Conservation (phyloP, 2,329 filamentous ascomycete species). For the Neonectria ditissima region DNA sequence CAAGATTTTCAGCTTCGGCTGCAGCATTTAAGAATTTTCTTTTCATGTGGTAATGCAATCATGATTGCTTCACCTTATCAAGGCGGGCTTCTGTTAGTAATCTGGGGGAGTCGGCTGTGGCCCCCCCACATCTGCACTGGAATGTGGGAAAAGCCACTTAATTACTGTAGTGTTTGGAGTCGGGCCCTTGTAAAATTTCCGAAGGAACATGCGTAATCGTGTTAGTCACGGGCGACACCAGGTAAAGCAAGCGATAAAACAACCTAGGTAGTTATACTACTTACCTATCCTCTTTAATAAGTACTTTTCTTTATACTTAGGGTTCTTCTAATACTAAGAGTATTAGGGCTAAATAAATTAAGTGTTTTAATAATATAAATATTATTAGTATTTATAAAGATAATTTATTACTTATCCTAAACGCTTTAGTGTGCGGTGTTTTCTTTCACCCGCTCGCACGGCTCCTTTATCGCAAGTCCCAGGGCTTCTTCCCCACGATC, state of each 20-base stretch:
- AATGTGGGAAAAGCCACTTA: background rate
- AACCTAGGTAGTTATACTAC: no score
- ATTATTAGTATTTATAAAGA: no score
- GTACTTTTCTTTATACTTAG: no score
- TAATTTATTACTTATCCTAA: no score
- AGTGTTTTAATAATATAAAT: no score
- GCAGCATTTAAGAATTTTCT: background rate
- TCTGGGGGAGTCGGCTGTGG: background rate
- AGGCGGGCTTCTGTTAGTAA: background rate
- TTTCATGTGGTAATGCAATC: background rate
- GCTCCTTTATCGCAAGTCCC: background rate
- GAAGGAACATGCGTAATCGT: background rate
- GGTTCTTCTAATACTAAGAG: no score
- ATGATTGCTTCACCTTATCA: background rate
- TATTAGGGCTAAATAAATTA: no score
- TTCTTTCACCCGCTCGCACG: no score
- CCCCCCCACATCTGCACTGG: background rate
- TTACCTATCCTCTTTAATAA: no score
- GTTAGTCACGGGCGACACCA: background rate
- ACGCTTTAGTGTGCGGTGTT: no score
- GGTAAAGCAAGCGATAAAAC: no score
- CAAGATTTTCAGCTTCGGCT: background rate
- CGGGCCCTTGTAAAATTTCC: background rate
- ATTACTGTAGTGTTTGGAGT: no score
- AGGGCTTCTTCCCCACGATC: slow-evolving; percentile 2